Percentiles rank a stretch among this genome's conserved stretches.
phyloP scores from a whole-genome alignment of 2,329 filamentous ascomycete genomes.

The Anisogramma anomala region DNA sequence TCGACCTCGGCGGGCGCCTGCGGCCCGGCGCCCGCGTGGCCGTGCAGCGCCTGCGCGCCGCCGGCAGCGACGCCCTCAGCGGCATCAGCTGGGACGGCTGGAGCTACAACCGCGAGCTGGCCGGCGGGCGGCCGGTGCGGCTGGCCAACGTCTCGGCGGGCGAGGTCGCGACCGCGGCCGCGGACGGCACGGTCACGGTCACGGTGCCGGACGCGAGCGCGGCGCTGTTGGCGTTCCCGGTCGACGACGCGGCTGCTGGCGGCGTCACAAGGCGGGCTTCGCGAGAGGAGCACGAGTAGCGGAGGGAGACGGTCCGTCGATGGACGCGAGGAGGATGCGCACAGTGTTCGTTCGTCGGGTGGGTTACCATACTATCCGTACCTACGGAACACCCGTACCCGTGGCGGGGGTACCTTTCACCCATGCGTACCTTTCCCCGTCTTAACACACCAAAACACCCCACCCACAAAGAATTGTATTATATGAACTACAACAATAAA shows the following conservation, averaged over 20 bases:
- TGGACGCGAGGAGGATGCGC: too few species aligned
- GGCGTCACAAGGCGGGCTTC: too few species aligned
- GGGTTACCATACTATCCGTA: too few species aligned
- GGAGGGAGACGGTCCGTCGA: too few species aligned
- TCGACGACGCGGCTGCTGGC: background rate
- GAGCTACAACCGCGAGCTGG: constrained; percentile 50
- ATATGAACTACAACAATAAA: too few species aligned
- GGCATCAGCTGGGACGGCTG: constrained; percentile 50
- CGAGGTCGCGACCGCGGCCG: constrained; percentile 21
- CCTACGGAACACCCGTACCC: too few species aligned
- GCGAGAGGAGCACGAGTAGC: too few species aligned
- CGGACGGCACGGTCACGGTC: constrained; percentile 17
- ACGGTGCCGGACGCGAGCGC: constrained; percentile 32
- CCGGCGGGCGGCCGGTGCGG: constrained; percentile 39
- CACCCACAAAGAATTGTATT: too few species aligned
- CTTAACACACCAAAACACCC: too few species aligned
- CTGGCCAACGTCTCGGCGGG: constrained; percentile 44
- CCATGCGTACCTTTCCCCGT: too few species aligned
- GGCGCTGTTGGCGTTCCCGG: constrained; percentile 25
- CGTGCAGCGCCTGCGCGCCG: constrained; percentile 39
- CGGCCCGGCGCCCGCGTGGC: constrained; percentile 24
- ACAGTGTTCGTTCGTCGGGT: too few species aligned
- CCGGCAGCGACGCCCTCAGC: constrained; percentile 51
- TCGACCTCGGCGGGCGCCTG: constrained; percentile 25
- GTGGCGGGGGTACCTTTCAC: too few species aligned